phyloP scores from a whole-genome alignment of 2,329 filamentous ascomycete genomes.

The Ceratocystis destructans region DNA sequence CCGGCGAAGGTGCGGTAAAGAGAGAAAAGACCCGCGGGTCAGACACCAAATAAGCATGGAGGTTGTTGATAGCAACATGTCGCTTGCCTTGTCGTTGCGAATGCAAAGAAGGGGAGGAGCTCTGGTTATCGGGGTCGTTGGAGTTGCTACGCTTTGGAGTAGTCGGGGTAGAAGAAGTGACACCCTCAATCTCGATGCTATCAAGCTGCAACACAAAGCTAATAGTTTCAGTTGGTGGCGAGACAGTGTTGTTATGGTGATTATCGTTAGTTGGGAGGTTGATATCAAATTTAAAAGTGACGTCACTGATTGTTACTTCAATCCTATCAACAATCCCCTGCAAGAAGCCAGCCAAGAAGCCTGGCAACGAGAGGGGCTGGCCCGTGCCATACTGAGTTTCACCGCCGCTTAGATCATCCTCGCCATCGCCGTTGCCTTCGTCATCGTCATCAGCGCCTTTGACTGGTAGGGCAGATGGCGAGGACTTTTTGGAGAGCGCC shows the following conservation, averaged over 20 bases:
- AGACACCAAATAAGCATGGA: constrained; percentile 52
- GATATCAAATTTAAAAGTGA: constrained; percentile 53
- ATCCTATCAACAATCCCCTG: constrained; percentile 61
- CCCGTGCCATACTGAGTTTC: constrained; percentile 48
- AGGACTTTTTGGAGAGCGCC: constrained; percentile 43
- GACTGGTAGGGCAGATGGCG: constrained; percentile 26
- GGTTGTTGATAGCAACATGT: constrained; percentile 47
- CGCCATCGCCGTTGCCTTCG: constrained; percentile 44
- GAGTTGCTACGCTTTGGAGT: not conserved
- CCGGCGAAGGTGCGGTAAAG: constrained; percentile 35
- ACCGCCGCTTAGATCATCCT: constrained; percentile 45
- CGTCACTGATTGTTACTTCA: constrained; percentile 49
- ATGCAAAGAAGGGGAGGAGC: not conserved
- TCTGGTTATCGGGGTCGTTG: not conserved
- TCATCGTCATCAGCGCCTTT: constrained; percentile 50
- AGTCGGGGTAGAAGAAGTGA: constrained; percentile 30
- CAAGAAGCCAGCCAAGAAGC: constrained; percentile 56
- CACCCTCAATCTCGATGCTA: constrained; percentile 51
- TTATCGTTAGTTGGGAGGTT: constrained; percentile 28
- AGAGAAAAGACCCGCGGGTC: constrained; percentile 53
- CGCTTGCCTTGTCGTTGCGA: constrained; percentile 42
- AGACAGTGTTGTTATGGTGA: not conserved
- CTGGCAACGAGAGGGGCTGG: constrained; percentile 52
- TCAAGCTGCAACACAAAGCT: constrained; percentile 54
- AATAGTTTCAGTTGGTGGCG: constrained; percentile 27